A percentile compares a stretch with the other conserved stretches of the same genome.
Conservation (phyloP, 768 basidiomycete genomes). For the Boletales sp. region DNA sequence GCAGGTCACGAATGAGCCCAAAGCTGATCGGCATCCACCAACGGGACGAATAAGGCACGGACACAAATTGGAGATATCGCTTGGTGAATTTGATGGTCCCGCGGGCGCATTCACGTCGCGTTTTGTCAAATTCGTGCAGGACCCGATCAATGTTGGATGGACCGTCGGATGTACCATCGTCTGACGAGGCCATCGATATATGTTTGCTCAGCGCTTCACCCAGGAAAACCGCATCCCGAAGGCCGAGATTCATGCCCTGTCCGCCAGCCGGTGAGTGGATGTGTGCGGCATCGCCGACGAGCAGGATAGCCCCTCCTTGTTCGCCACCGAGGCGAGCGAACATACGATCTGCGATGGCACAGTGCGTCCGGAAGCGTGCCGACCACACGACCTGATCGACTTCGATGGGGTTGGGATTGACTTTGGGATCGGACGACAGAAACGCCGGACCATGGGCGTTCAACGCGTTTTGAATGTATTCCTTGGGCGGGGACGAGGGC, state of each 20-base stretch:
- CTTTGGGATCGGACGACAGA: conserved; percentile 32
- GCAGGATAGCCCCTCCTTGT: conserved; percentile 11
- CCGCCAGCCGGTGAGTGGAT: conserved; percentile 51
- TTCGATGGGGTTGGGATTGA: conserved; percentile 25
- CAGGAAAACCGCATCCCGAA: conserved; percentile 45
- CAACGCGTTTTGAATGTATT: conserved; percentile 40
- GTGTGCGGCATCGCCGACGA: conserved; percentile 44
- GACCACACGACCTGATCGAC: conserved; percentile 39
- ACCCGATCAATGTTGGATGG: neutral
- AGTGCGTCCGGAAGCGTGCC: conserved; percentile 42
- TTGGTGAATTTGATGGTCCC: neutral
- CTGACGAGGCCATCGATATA: conserved; percentile 7
- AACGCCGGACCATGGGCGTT: conserved; percentile 36
- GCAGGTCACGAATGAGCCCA: conserved; percentile 22
- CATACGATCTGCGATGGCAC: conserved; percentile 38
- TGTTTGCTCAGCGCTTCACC: conserved; percentile 38
- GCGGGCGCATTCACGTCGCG: neutral
- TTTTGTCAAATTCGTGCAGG: neutral
- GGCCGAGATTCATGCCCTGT: conserved; percentile 50
- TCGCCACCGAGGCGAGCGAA: conserved; percentile 25
- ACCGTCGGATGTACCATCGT: conserved; percentile 8
- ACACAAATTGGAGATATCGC: neutral
- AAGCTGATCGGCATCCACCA: conserved; percentile 10
- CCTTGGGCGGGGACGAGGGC: conserved; percentile 32
- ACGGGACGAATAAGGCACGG: neutral